phyloP scores from a whole-genome alignment of 345 rosid genomes.

The Anastatica hierochuntica region DNA sequence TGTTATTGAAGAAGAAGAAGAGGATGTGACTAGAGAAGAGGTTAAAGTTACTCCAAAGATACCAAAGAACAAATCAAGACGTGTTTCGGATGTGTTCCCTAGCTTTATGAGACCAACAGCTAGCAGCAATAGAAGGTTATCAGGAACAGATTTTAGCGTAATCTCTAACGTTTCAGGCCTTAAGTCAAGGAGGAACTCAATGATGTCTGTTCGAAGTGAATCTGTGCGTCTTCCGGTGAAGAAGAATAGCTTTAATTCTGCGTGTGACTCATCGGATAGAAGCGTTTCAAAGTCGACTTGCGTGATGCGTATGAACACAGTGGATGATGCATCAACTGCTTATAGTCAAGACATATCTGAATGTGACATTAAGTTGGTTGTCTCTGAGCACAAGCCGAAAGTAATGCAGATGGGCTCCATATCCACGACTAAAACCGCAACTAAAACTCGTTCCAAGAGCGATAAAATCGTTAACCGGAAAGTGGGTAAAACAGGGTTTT shows the following conservation, averaged over 20 bases:
- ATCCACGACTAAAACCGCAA: slow-evolving; percentile 8
- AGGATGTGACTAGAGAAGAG: slow-evolving; percentile 25
- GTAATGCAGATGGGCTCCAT: too few species aligned
- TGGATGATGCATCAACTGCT: slow-evolving; percentile 42
- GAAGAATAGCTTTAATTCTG: slow-evolving; percentile 26
- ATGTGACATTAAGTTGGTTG: slow-evolving; percentile 35
- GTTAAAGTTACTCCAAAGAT: slow-evolving; percentile 14
- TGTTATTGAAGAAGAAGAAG: slow-evolving; percentile 26
- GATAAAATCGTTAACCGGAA: slow-evolving; percentile 7
- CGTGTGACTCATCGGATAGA: slow-evolving; percentile 31
- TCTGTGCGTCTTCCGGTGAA: slow-evolving; percentile 46
- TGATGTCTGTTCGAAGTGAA: slow-evolving; percentile 38
- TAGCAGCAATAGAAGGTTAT: slow-evolving; percentile 48
- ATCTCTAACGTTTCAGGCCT: slow-evolving; percentile 15
- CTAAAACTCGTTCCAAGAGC: slow-evolving; percentile 11
- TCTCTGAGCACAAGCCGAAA: slow-evolving; percentile 24
- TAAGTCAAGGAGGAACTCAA: slow-evolving; percentile 30
- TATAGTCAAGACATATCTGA: slow-evolving; percentile 52
- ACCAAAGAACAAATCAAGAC: slow-evolving; percentile 21
- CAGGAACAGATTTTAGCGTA: slow-evolving; percentile 28
- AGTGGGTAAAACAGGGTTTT: slow-evolving; percentile 24
- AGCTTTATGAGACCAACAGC: slow-evolving; percentile 73
- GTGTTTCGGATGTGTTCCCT: slow-evolving; percentile 36
- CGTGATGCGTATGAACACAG: slow-evolving; percentile 20
- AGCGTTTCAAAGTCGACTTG: slow-evolving; percentile 50